A percentile compares a stretch with the other conserved stretches of the same genome.
phyloP scores from a whole-genome alignment of 2,329 filamentous ascomycete species.

The Aureobasidium vineae region DNA sequence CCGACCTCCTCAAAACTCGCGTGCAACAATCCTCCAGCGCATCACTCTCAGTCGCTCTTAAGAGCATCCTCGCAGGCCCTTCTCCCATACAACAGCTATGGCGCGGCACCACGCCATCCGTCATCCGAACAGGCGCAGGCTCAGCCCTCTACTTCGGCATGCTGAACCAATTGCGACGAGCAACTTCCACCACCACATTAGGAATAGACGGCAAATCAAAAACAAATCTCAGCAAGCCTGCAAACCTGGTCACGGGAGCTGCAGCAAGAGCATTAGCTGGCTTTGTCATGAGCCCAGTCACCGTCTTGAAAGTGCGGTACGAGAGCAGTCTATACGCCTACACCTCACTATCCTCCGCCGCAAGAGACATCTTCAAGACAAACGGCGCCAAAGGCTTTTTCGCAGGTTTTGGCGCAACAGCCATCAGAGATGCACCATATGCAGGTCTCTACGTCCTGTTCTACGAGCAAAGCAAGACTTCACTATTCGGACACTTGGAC shows the following conservation, averaged over 20 bases:
- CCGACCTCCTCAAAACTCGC: constrained; percentile 94
- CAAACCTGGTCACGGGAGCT: constrained; percentile 83
- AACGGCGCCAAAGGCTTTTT: constrained; percentile 86
- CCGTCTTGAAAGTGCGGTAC: constrained; percentile 94
- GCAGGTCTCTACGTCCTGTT: constrained; percentile 92
- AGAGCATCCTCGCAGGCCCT: constrained; percentile 64
- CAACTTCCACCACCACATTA: constrained; percentile 30
- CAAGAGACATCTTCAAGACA: constrained; percentile 67
- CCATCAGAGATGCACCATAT: constrained; percentile 92
- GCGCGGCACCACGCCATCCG: constrained; percentile 88
- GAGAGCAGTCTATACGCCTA: constrained; percentile 87
- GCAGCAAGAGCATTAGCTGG: constrained; percentile 81
- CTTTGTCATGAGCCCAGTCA: constrained; percentile 91
- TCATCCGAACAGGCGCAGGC: constrained; percentile 89
- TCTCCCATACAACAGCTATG: constrained; percentile 73
- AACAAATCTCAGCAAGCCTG: constrained; percentile 70
- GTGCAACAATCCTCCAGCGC: constrained; percentile 79
- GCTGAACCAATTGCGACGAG: constrained; percentile 61
- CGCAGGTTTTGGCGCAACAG: constrained; percentile 88
- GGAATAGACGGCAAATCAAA: not conserved
- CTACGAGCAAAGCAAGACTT: constrained; percentile 79
- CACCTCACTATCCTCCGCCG: constrained; percentile 69
- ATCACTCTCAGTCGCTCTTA: constrained; percentile 65
- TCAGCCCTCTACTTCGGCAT: constrained; percentile 92
- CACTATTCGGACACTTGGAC: constrained; percentile 47